A percentile compares a stretch with the other conserved stretches of the same genome.
Conservation (phyloP, 2,329 filamentous ascomycete genomes). For the Pezicula rhizophila region DNA sequence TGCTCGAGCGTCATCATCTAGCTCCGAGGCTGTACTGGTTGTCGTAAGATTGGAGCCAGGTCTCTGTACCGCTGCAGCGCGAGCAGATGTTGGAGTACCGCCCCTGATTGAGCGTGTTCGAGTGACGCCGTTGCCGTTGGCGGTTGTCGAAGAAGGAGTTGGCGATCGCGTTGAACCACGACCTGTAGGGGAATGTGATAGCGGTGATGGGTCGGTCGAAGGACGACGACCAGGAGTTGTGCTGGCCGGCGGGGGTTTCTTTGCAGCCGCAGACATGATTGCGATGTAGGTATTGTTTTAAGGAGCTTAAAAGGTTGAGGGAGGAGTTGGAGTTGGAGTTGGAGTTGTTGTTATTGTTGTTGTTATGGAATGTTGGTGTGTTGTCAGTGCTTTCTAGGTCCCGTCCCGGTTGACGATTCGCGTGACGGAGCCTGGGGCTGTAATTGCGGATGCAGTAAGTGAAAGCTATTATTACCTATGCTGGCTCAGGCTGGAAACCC, state of each 20-base stretch:
- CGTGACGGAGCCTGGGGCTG: neutral
- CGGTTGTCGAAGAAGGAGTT: slow-evolving; percentile 17
- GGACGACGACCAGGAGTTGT: slow-evolving; percentile 19
- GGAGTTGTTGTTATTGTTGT: slow-evolving; percentile 33
- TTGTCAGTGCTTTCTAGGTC: slow-evolving; percentile 1
- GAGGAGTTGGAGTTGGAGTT: too few relatives aligned
- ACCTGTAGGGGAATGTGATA: slow-evolving; percentile 12
- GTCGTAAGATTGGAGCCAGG: slow-evolving; percentile 32
- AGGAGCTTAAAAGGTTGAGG: neutral
- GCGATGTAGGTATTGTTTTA: neutral
- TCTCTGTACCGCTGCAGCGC: slow-evolving; percentile 63
- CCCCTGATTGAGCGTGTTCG: slow-evolving; percentile 61
- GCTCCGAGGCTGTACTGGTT: slow-evolving; percentile 34
- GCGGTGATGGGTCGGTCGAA: slow-evolving; percentile 21
- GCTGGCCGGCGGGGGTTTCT: slow-evolving; percentile 29
- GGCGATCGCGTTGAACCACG: slow-evolving; percentile 21
- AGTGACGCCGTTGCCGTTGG: slow-evolving; percentile 32
- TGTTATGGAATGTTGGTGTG: slow-evolving; percentile 4
- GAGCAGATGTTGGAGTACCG: slow-evolving; percentile 64
- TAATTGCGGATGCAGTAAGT: slow-evolving; percentile 1
- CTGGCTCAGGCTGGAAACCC: neutral
- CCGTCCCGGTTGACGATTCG: neutral
- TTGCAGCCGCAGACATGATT: slow-evolving; percentile 36
- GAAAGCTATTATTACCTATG: neutral
- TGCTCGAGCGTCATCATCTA: slow-evolving; percentile 68